Base-by-base conservation (phyloP, 768 basidiomycete species). In the Termitomyces sp. region DNA sequence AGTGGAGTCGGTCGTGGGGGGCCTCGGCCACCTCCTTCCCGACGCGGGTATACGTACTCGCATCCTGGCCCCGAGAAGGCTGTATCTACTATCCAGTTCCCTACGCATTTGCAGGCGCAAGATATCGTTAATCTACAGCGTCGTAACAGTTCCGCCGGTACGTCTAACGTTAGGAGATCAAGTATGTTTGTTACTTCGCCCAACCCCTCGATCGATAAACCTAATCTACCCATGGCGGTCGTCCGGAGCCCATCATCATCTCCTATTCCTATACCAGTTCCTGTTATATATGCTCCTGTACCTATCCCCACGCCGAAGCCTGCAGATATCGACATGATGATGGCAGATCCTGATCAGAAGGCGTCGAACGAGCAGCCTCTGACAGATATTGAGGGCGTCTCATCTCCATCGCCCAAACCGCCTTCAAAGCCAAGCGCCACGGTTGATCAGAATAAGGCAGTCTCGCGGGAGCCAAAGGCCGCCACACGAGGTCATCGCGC, bases 41-140 rank as follows among this genome's bases (percentile, higher is more conserved):
- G 75, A 59, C 74, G 76, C 59, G 78, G 78, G 24, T 67, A 77
- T 60, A 77, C 79, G 4, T 74, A 73, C 59, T 74, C 74, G 20
- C 59, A 71, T 54, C 48, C 64, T 52, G 18, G 22, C 24, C n/a
- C 59, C 4, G 62, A 59, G 24, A 62, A 35, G 4, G 52, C 48
- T 48, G 57, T 65, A 18, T 69, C 68, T 13, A 64, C 62, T 32
- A 48, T 69, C 2, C 62, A 64, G 11, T 69, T 68, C 20, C 68
- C 68, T 8, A 55, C 40, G 32, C 56, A 56, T n/a, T 40, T 63
- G 35, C 61, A 61, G 15, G 58, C 64, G 8, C 62, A 64, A 35
- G 62, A 67, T 52, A 52, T 63, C 12, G 52, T 61, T 16, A 57
- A 67, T 20, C 61, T 57, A 35, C 63, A 67, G 11, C 58, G 65